Conservation (phyloP, 2,329 filamentous ascomycete genomes). For the Alternaria panax region DNA sequence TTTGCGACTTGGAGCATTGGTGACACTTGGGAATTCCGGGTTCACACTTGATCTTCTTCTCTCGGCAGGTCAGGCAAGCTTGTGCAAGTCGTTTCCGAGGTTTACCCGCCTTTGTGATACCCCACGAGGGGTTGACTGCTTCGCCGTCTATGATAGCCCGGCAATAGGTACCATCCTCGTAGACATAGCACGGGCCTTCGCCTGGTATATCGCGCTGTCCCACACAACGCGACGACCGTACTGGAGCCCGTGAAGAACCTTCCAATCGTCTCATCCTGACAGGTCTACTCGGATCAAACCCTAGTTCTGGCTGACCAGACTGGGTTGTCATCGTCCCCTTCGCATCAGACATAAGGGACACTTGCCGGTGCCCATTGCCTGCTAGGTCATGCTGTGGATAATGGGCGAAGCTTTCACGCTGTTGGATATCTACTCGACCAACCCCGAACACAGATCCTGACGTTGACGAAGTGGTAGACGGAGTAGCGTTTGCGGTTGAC, state of each 20-base stretch:
- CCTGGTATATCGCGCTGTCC: constrained; percentile 69
- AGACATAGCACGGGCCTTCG: constrained; percentile 83
- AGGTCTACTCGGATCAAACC: constrained; percentile 35
- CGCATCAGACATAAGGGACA: constrained; percentile 38
- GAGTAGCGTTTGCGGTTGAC: constrained; percentile 27
- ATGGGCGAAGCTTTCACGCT: constrained; percentile 33
- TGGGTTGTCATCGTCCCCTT: constrained; percentile 23
- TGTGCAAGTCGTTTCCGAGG: constrained; percentile 89
- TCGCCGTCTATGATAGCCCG: constrained; percentile 86
- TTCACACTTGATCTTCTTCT: constrained; percentile 98
- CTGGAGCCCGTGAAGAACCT: constrained; percentile 42
- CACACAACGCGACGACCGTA: constrained; percentile 45
- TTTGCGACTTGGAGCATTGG: constrained; percentile 90
- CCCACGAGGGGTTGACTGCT: constrained; percentile 88
- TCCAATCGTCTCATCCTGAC: constrained; percentile 44
- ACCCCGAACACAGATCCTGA: constrained; percentile 30
- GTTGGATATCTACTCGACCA: constrained; percentile 32
- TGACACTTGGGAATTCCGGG: constrained; percentile 86
- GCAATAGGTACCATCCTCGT: constrained; percentile 83
- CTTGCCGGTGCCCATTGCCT: constrained; percentile 30
- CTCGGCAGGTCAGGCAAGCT: constrained; percentile 89
- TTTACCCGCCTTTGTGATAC: constrained; percentile 92
- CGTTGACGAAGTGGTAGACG: constrained; percentile 34
- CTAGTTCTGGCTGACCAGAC: constrained; percentile 37
- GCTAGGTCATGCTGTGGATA: constrained; percentile 31